Evolutionary conservation across 73 alveolate species (phyloP), one percentile per base, ranked within the genome.

Genomic region (Stentor coeruleus): DNA sequence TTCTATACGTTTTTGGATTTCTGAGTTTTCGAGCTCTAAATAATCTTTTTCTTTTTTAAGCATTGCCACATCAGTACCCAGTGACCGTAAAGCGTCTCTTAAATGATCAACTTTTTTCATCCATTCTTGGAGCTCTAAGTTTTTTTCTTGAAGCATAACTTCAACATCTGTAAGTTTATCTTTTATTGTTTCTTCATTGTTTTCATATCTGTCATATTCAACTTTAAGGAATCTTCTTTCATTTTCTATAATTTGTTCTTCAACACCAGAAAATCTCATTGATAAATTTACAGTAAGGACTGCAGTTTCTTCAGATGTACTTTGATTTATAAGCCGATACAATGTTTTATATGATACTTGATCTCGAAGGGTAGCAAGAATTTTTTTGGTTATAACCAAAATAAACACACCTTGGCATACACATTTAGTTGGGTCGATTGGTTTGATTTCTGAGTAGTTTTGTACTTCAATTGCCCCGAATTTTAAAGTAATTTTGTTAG

Each of bases 331-430:
- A 1, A 66, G 39, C 2, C 33, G n/a, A 40, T 66, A 66, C 2
- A 33, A 28, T 2, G n/a, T 40, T 66, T 40, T 66, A 26, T 28
- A 28, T 20, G 79, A 31, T 26, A 33, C 79, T 26, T 66, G 36
- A 40, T 66, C 79, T 66, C 79, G 1, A 1, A 66, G 79, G 79
- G n/a, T 33, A 28, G 79, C 79, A 0, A 66, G 41, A 20, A 20
- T 20, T 66, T 40, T 66, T 66, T 33, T 20, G 79, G 79, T 66
- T 66, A 66, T 66, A 37, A 66, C 79, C 11, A 66, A 31, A 66
- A 40, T 26, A 40, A 28, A 66, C n/a, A 66, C 42, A 15, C 79
- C 79, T 66, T 66, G 79, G 39, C 79, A 66, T 20, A 31, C 37
- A 2, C 79, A 66, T 31, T 66, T 66, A 11, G n/a, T 26, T 1